Evolutionary conservation across 1,284 basidiomycete genomes (phyloP), one percentile per base, ranked within the genome.

Genomic region (Cryptococcus sp.): DNA sequence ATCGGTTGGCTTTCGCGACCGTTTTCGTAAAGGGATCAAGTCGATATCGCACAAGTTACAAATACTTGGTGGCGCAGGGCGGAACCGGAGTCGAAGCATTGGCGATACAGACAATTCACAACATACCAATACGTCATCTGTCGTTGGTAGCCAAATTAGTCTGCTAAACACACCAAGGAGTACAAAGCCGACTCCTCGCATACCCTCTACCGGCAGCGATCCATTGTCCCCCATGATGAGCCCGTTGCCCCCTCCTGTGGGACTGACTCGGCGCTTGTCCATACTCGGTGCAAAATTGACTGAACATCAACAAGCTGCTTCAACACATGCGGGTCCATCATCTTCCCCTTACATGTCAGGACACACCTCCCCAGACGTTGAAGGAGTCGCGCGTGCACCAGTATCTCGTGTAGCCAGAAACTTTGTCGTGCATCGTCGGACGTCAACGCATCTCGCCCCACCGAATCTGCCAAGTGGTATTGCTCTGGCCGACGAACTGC

Each of bases 1-100:
- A 20, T 68, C 69, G 3, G 64, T 64, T 8, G 63, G 68, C 5
- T 72, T 79, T 54, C 61, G 73, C 4, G 72, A 75, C 19, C 67
- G 68, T 30, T 66, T 79, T 53, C 65, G 68, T 45, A 69, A 69
- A 52, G 69, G 72, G 1, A 68, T 78, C 63, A 71, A 70, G 50
- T 63, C 59, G 15, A 68, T 76, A 23, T 70, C 68, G 4, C 57
- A 66, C 27, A 71, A 69, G 48, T 59, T 72, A 3, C 68, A 72
- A 13, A 61, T 73, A 19, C 57, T 72, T 23, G 61, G 62, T 17
- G 62, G 62, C 20, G 53, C 59, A 13, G 54, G 60, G 43, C 65
- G 76, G 0, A 70, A 62, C 22, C 65, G 71, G n/a, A 71, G 72
- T 65, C 63, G 63, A 2, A 69, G 69, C 46, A 66, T 71, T 47